phyloP scores from a whole-genome alignment of 2,329 filamentous ascomycete species.

The Hypocreales sp. region DNA sequence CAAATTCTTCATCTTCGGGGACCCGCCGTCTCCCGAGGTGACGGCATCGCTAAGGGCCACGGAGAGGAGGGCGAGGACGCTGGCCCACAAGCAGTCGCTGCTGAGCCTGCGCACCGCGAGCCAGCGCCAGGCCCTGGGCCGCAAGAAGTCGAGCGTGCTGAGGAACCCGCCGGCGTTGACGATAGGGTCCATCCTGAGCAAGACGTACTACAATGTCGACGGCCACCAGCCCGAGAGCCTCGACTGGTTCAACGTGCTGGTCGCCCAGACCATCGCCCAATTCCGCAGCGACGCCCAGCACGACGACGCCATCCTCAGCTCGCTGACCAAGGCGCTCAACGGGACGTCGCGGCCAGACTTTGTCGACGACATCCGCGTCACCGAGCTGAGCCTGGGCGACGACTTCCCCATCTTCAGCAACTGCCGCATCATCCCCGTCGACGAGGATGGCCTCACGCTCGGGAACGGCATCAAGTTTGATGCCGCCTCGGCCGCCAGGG shows the following conservation, averaged over 20 bases:
- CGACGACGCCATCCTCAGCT: conserved; percentile 77
- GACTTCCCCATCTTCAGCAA: conserved; percentile 99
- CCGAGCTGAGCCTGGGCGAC: conserved; percentile 84
- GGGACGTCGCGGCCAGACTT: conserved; percentile 78
- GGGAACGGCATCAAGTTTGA: conserved; percentile 34
- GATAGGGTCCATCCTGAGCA: conserved; percentile 85
- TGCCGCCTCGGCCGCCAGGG: conserved; percentile 33
- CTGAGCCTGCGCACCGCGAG: conserved; percentile 41
- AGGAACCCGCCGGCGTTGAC: conserved; percentile 61
- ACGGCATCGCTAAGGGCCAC: conserved; percentile 62
- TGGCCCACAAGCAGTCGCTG: conserved; percentile 62
- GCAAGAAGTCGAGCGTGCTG: conserved; percentile 57
- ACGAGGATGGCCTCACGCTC: conserved; percentile 55
- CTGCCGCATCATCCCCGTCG: conserved; percentile 84
- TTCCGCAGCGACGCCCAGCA: conserved; percentile 84
- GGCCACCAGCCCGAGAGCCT: conserved; percentile 92
- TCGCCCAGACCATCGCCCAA: conserved; percentile 93
- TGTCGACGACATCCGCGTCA: conserved; percentile 83
- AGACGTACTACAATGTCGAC: conserved; percentile 94
- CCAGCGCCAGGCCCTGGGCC: conserved; percentile 31
- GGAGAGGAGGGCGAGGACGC: conserved; percentile 55
- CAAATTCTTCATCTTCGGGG: conserved; percentile 99
- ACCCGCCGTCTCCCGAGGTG: conserved; percentile 70
- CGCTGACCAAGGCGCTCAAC: conserved; percentile 74
- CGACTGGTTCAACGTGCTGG: conserved; percentile 97